phyloP scores from a whole-genome alignment of 495 filamentous ascomycete genomes.

The Trichoderma gamsii region DNA sequence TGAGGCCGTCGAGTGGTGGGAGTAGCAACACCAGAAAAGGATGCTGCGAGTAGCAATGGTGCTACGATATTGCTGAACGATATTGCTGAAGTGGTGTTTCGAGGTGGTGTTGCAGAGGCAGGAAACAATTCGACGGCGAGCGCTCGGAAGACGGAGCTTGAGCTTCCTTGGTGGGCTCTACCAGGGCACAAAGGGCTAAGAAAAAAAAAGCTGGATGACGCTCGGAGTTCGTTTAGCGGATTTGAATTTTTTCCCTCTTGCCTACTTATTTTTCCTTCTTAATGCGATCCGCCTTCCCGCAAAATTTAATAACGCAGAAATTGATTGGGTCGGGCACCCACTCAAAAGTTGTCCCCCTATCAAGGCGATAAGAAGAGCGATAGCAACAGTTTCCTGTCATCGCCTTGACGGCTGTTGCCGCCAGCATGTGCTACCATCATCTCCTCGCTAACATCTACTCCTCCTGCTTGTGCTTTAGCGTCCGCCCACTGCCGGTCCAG shows the following conservation, averaged over 20 bases:
- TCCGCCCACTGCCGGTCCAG: background rate
- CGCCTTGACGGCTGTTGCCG: background rate
- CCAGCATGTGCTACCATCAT: background rate
- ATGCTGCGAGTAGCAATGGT: background rate
- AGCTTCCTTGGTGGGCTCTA: background rate
- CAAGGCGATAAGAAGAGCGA: background rate
- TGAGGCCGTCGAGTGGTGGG: background rate
- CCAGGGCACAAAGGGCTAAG: constrained; percentile 1
- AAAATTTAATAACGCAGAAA: constrained; percentile 14
- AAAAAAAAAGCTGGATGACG: constrained; percentile 1
- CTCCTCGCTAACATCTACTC: no score
- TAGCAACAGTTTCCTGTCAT: background rate
- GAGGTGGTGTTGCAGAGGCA: background rate
- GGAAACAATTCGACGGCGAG: background rate
- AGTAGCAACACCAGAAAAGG: background rate
- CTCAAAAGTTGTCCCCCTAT: background rate
- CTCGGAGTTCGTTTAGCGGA: background rate
- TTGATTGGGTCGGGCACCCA: constrained; percentile 10
- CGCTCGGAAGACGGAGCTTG: background rate
- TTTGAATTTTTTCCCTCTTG: constrained; percentile 6
- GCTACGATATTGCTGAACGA: background rate
- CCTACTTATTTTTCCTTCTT: constrained; percentile 18
- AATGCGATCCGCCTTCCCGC: constrained; percentile 18
- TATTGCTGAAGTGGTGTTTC: background rate
- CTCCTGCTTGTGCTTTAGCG: background rate